phyloP scores from a whole-genome alignment of 148 eudicot genomes.

The Beta vulgaris region DNA sequence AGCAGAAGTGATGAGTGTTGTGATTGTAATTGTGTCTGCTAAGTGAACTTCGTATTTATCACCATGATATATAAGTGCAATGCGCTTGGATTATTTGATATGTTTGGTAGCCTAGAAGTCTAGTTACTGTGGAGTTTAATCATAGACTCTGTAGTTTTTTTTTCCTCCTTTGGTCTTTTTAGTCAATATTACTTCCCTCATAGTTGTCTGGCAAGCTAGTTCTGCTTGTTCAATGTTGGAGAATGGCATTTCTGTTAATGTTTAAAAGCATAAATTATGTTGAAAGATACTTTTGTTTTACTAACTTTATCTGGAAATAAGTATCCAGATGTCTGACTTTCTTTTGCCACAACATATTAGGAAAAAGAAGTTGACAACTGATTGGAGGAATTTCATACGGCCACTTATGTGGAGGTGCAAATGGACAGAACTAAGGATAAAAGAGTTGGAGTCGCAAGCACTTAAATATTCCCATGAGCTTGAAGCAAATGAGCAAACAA shows the following conservation, averaged over 20 bases:
- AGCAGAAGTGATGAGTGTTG: too few species aligned
- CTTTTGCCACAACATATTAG: constrained; percentile 37
- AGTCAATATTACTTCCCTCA: not conserved
- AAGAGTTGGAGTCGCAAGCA: constrained; percentile 72
- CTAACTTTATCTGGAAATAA: not conserved
- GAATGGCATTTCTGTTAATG: not conserved
- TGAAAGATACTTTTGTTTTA: not conserved
- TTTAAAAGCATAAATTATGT: not conserved
- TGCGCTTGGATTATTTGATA: not conserved
- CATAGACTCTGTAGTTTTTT: not conserved
- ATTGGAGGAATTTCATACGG: constrained; percentile 85
- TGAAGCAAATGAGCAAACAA: constrained; percentile 46
- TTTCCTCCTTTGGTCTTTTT: not conserved
- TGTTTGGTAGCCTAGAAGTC: not conserved
- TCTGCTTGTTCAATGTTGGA: constrained; percentile 1
- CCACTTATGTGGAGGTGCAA: constrained; percentile 99
- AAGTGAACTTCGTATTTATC: too few species aligned
- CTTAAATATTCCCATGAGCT: constrained; percentile 52
- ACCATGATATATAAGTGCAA: not conserved
- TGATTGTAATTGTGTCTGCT: too few species aligned
- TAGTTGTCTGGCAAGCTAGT: not conserved
- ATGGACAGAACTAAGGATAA: constrained; percentile 88
- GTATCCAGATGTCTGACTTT: not conserved
- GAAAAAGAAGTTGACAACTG: constrained; percentile 69
- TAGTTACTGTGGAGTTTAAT: not conserved